Base-by-base conservation (phyloP, 805 yeast species). In the Sugiyamaella americana region DNA sequence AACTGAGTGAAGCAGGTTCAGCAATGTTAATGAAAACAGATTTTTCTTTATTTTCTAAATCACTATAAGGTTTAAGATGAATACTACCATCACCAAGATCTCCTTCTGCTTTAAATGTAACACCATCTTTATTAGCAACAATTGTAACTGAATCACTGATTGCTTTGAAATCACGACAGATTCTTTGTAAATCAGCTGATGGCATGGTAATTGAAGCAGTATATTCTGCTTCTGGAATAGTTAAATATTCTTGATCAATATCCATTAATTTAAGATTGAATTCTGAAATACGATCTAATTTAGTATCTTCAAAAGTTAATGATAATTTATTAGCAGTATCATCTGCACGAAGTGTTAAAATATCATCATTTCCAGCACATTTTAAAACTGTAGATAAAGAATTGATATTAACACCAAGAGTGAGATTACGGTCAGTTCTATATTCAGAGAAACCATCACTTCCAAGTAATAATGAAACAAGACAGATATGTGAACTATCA, bases 351-450 rank as follows among this genome's bases (percentile, higher is more conserved):
- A 93, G 69, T 37, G 96, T 87, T 60, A 93, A 74, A 60, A 80
- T 80, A 64, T 93, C 98, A 44, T 87, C 84, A 63, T 84, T 84
- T 69, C 84, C 82, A 67, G 96, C 98, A 70, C 95, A 85, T 63
- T 81, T 86, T 60, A 93, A 78, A 53, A 93, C 84, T 66, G 93
- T 91, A 55, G 86, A 75, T 55, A 93, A 73, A n/a, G 95, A 80
- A 50, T 82, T 82, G 60, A 93, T 73, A 67, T 93, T 96, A 59
- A 91, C 75, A 56, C 98, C 98, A 55, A 93, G 76, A 5, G 96
- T 87, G 58, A 89, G 74, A 56, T 86, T 87, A 63, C 93, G 82
- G 70, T 93, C 98, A 70, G 98, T 89, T 75, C 98, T 83, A 74
- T 85, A 93, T 57, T 84, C 91, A 51, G 79, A 75, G 72, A 93